These are phyloP conservation scores for Oemleria cerasiformis DNA, from an alignment of 306 rosid species.

Conservation along the genomic window DNA sequence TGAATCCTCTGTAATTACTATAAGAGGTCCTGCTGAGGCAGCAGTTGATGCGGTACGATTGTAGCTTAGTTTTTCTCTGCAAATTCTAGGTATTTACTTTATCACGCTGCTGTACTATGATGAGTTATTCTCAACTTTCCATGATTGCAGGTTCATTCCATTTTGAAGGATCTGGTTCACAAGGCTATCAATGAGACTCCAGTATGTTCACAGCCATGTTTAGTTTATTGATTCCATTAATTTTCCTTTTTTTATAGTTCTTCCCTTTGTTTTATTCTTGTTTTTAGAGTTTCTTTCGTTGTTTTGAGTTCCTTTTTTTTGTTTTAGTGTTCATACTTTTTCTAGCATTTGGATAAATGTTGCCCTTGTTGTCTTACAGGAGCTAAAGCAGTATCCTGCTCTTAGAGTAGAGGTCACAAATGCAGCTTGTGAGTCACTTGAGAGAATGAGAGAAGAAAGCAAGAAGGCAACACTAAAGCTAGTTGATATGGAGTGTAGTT, in stretches of 20 bases:
- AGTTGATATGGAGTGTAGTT: constrained; percentile 91
- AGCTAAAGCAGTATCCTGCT: constrained; percentile 86
- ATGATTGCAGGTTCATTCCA: constrained; percentile 58
- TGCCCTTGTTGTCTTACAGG: constrained; percentile 44
- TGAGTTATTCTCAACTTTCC: constrained; percentile 21
- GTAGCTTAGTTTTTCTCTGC: constrained; percentile 4
- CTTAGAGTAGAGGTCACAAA: constrained; percentile 82
- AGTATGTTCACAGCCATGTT: constrained; percentile 39
- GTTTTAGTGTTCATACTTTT: neutral
- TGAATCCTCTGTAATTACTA: constrained; percentile 70
- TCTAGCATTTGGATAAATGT: constrained; percentile 3
- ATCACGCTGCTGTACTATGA: constrained; percentile 4
- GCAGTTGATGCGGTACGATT: constrained; percentile 85
- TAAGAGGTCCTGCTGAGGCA: constrained; percentile 97
- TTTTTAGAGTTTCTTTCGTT: neutral
- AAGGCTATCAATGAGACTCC: constrained; percentile 70
- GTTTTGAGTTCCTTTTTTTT: neutral
- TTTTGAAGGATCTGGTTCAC: constrained; percentile 79
- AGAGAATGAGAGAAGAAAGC: constrained; percentile 87
- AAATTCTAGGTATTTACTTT: constrained; percentile 8
- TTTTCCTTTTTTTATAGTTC: constrained; percentile 2
- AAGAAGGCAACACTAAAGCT: constrained; percentile 75
- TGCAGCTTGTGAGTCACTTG: constrained; percentile 79
- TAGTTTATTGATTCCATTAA: constrained; percentile 15
- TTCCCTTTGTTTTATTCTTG: neutral